Base-by-base conservation (phyloP, 1,139 yeast genomes). In the Sugiyamaella xylanicola region DNA sequence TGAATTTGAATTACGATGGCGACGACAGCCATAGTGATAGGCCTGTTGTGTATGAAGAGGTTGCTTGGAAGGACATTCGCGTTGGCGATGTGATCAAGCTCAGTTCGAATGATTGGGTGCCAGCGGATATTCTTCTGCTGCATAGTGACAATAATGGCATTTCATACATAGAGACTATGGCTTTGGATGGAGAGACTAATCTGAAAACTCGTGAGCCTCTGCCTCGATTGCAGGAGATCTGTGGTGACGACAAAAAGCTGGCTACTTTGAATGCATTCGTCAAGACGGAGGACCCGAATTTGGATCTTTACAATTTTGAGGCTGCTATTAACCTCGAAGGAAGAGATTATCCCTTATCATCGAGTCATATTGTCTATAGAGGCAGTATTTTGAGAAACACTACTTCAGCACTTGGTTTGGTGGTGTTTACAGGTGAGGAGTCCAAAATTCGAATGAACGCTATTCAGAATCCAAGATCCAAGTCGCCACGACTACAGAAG, bases 381-480 rank as follows among this genome's bases (percentile, higher is more conserved):
- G 99, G 99, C 1, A 86, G 95, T 56, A 81, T 91, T 44, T 72
- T 93, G 42, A 80, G 99, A 68, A 93, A 95, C 69, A 92, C 99
- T 0, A 78, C 79, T 13, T 76, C 81, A 17, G 78, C 84, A 3
- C 68, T 88, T 44, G 99, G 98, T 0, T 67, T 92, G 61, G 97
- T 90, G 9, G 77, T 92, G 1, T 95, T 91, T 75, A 85, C 96
- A 0, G 99, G 99, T 57, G 97, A 91, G 72, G 99, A 95, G 72
- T 83, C 97, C 4, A 95, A 95, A 65, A 90, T 93, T 54, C 80
- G 99, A 71, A 89, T 91, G 96, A 95, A 95, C 72, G 95, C 97
- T 21, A 81, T 90, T 54, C 87, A 83, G 65, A 87, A 88, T 65
- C 96, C 97, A 11, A 79, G 98, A 64, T 86, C 89, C 0, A 95